Evolutionary conservation across 352 stramenopile species (phyloP).

Genomic region (Pythium insidiosum): DNA sequence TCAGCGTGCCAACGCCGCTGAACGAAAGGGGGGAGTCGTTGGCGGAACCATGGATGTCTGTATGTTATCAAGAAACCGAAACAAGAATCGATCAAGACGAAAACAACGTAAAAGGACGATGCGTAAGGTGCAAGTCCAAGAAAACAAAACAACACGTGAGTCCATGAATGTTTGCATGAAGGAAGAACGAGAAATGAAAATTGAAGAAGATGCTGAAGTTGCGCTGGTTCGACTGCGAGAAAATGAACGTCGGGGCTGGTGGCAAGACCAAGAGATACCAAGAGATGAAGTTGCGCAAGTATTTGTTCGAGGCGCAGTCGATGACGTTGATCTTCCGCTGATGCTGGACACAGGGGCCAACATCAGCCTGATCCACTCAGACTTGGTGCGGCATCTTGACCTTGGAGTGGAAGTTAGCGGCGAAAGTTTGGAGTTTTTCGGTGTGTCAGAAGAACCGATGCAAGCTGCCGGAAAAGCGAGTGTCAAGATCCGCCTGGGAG

Average conservation of each 20-base stretch:
- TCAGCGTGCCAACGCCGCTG: conserved; percentile 1
- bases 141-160: background rate
- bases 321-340: background rate
- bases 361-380: conserved; percentile 2
- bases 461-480: background rate
- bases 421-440: background rate
- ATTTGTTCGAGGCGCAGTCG: conserved; percentile 2
- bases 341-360: conserved; percentile 7
- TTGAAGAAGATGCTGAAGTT: background rate
- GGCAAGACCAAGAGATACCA: background rate
- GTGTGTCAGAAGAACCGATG: background rate
- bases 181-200: background rate
- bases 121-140: background rate
- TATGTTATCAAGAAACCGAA: background rate
- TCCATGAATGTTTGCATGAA: conserved; percentile 1
- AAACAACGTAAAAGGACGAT: background rate
- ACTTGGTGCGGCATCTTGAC: background rate
- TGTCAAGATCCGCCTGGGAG: conserved; percentile 1
- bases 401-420: background rate
- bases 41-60: background rate
- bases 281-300: background rate
- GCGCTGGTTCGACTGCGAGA: background rate
- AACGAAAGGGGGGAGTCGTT: background rate
- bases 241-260: conserved; percentile 1
- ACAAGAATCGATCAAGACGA: background rate